Percentiles rank a stretch among this genome's conserved stretches.
Evolutionary conservation across 257 asterid species (phyloP).

Genomic region (Solanum verrucosum): DNA sequence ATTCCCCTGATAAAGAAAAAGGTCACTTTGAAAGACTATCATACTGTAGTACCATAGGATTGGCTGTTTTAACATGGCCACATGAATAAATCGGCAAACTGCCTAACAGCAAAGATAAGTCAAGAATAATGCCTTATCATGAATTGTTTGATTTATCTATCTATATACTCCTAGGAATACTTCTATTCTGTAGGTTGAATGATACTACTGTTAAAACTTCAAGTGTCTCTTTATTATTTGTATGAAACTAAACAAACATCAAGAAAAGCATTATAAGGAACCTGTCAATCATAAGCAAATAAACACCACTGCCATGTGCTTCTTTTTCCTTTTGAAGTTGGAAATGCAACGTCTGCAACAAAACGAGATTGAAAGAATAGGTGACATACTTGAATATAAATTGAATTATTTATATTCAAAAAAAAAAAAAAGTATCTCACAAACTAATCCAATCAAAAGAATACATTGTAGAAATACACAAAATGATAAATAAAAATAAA

Average conservation of each 20-base stretch:
- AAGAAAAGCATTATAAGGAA: slow-evolving; percentile 10
- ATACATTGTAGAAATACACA: not conserved
- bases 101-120: not conserved
- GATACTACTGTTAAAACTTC: not conserved
- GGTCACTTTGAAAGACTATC: not conserved
- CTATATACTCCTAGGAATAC: not conserved
- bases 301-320: slow-evolving; percentile 39
- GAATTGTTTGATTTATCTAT: not conserved
- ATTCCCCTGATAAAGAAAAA: not conserved
- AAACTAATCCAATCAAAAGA: not conserved
- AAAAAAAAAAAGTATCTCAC: not conserved
- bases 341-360: slow-evolving; percentile 59
- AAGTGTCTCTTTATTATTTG: not conserved
- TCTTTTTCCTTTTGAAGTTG: slow-evolving; percentile 61
- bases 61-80: not conserved
- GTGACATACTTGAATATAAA: not conserved
- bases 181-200: not conserved
- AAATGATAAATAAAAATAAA: not conserved
- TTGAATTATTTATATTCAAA: not conserved
- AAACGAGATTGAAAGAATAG: not conserved
- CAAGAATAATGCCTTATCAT: not conserved
- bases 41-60: not conserved
- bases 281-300: slow-evolving; percentile 89
- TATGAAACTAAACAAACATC: not conserved
- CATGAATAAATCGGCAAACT: not conserved